Evolutionary conservation across 2,329 filamentous ascomycete genomes (phyloP).

Genomic region (Sphaerulina populicola): DNA sequence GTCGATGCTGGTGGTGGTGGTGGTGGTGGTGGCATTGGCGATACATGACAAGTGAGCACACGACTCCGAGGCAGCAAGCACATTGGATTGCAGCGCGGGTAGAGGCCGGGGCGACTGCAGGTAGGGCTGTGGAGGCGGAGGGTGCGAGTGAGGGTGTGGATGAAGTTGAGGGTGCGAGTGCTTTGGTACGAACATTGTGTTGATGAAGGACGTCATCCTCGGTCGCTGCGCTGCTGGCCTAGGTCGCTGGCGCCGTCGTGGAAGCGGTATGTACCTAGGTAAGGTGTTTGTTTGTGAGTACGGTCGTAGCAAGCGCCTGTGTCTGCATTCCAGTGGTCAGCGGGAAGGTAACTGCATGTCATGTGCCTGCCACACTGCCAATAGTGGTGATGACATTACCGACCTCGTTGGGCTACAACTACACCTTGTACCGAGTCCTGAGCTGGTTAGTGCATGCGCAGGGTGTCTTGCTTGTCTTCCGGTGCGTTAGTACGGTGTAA

Average conservation of each 20-base stretch:
- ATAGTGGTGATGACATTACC: background rate
- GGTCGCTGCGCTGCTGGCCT: background rate
- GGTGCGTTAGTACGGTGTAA: background rate
- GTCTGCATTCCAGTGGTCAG: background rate
- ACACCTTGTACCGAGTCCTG: too few species aligned
- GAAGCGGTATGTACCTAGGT: background rate
- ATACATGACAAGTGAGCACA: conserved; percentile 27
- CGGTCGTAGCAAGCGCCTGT: background rate
- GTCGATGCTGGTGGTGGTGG: conserved; percentile 11
- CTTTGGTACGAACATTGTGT: conserved; percentile 62
- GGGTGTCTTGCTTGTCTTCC: too few species aligned
- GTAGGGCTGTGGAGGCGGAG: conserved; percentile 2
- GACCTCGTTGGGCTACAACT: background rate
- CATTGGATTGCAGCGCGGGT: conserved; percentile 38
- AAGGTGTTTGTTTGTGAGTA: too few species aligned
- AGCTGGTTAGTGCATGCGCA: too few species aligned
- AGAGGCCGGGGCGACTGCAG: conserved; percentile 30
- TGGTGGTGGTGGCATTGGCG: background rate
- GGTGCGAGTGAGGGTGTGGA: too few species aligned
- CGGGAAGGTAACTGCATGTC: background rate
- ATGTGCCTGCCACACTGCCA: background rate
- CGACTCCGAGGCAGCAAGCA: conserved; percentile 38
- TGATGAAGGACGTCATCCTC: conserved; percentile 67
- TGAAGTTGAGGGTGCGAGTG: background rate
- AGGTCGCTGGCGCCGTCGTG: background rate